These are phyloP conservation scores for Nemania bipapillata DNA, from an alignment of 2,329 filamentous ascomycete genomes.

Conservation along the genomic window DNA sequence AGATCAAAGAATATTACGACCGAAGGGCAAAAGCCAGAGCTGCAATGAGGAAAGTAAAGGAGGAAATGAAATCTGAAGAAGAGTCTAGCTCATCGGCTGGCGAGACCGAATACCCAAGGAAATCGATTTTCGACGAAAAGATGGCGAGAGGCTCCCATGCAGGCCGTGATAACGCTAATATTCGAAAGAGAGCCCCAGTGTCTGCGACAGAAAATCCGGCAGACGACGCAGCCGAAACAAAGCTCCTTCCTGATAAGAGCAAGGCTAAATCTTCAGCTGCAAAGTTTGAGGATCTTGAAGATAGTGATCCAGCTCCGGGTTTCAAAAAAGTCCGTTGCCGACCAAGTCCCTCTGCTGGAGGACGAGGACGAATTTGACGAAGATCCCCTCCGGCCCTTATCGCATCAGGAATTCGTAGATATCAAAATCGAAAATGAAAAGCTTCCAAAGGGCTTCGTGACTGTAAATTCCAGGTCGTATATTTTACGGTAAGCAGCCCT, in stretches of 20 bases:
- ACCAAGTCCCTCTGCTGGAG: constrained; percentile 47
- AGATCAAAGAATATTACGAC: constrained; percentile 47
- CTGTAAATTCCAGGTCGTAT: constrained; percentile 62
- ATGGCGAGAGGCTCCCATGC: constrained; percentile 3
- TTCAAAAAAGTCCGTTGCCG: constrained; percentile 12
- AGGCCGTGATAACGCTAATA: constrained; percentile 14
- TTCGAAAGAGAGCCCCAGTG: constrained; percentile 43
- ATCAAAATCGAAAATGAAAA: constrained; percentile 57
- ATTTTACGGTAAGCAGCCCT: constrained; percentile 66
- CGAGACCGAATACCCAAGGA: constrained; percentile 17
- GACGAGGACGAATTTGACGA: constrained; percentile 41
- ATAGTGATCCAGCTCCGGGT: constrained; percentile 35
- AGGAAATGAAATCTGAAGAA: constrained; percentile 34
- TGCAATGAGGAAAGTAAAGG: constrained; percentile 28
- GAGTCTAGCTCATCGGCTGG: constrained; percentile 1
- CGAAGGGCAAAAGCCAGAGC: constrained; percentile 53
- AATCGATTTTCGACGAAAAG: constrained; percentile 27
- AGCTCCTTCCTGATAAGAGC: neutral
- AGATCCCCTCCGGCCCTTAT: constrained; percentile 57
- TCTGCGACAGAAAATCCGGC: constrained; percentile 14
- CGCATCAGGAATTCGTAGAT: constrained; percentile 66
- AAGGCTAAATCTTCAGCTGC: neutral
- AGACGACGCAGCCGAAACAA: constrained; percentile 4
- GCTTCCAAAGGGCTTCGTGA: constrained; percentile 64
- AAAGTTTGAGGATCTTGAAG: constrained; percentile 26